Evolutionary conservation across 768 basidiomycete genomes (phyloP), one percentile per base, ranked within the genome.

Genomic region (Rhizopogon sp.): DNA sequence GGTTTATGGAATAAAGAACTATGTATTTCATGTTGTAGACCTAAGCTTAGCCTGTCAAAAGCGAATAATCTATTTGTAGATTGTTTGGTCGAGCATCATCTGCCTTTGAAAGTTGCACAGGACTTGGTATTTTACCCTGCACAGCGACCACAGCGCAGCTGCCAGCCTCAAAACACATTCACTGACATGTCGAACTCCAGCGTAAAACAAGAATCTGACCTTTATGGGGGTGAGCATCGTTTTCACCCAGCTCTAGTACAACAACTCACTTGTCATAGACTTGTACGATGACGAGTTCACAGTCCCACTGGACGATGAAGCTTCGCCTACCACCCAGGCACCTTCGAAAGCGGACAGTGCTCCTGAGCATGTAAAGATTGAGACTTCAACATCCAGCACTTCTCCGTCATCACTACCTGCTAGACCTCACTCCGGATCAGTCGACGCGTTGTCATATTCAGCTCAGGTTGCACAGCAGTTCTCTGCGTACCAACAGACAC

Each of bases 381-480:
- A 65, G 40, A 53, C 54, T 45, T 54, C 62, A 61, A 43, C 56
- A 54, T 22, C 64, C 39, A 49, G 46, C 29, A 14, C 46, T 57
- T 49, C 44, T 45, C 7, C 50, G 31, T 39, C 47, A 7, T 61
- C 57, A 1, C 62, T 71, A 6, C 70, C 63, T 40, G 64, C 68
- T 17, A 70, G 66, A 39, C 68, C 68, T 41, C 17, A 62, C 51
- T 46, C 70, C 42, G 41, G 62, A 47, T 60, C 61, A 56, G 16
- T 8, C 14, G 47, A 49, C 35, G 67, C 74, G 11, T 51, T 82
- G 57, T 85, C 79, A 7, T 85, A 82, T 65, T 85, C 79, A 39
- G 84, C 79, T 3, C 85, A 83, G 69, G 79, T 83, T 47, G 84
- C 82, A 14, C 82, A 80, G 59, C 85, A 84, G 64, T 86, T 84